Percentiles rank a stretch among this genome's conserved stretches.
phyloP scores from a whole-genome alignment of 2,329 filamentous ascomycete species.

The Scortechinia acanthostroma region DNA sequence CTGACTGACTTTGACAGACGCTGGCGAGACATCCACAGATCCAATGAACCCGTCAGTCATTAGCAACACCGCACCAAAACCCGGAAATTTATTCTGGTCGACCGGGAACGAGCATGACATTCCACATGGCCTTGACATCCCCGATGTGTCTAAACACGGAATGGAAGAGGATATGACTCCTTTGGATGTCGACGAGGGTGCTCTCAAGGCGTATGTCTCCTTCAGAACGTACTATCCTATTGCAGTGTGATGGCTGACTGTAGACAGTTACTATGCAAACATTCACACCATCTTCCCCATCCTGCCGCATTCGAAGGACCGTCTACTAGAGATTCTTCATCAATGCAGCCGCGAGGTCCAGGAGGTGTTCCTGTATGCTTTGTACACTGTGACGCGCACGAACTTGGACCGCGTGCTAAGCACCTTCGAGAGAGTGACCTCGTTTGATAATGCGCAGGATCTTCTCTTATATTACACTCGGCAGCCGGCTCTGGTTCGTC shows the following conservation, averaged over 20 bases:
- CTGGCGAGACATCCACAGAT: background rate
- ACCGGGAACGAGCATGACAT: background rate
- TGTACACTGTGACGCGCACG: constrained; percentile 27
- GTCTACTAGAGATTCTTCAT: constrained; percentile 22
- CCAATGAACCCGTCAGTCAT: background rate
- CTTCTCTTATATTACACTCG: constrained; percentile 24
- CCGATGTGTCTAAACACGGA: background rate
- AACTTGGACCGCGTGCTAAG: constrained; percentile 19
- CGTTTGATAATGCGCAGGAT: constrained; percentile 27
- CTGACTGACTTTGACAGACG: background rate
- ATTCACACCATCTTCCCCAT: constrained; percentile 28
- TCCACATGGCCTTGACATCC: background rate
- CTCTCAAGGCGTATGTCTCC: background rate
- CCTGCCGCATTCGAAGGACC: constrained; percentile 25
- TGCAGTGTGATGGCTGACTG: too few relatives aligned
- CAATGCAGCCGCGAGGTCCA: constrained; percentile 26
- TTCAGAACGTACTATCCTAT: too few relatives aligned
- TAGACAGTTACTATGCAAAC: constrained; percentile 26
- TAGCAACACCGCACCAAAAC: background rate
- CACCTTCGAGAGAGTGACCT: constrained; percentile 20
- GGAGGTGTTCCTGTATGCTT: constrained; percentile 25
- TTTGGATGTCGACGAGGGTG: background rate
- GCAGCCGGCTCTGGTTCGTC: constrained; percentile 21
- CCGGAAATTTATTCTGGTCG: background rate
- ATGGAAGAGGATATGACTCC: background rate